phyloP scores from a whole-genome alignment of 2,329 filamentous ascomycete species.

The Stylonectria norvegica region DNA sequence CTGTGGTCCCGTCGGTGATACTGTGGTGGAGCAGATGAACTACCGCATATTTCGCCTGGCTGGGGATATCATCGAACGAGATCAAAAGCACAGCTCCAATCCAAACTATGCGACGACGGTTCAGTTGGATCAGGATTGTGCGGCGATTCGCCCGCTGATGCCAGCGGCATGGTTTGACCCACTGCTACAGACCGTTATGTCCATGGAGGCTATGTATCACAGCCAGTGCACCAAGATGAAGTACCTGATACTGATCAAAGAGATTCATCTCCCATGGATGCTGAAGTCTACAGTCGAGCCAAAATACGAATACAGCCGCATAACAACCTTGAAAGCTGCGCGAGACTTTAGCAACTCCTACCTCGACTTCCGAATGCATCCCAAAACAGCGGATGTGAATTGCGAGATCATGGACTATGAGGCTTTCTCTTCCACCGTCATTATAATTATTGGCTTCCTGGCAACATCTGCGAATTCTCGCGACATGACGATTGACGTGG shows the following conservation, averaged over 20 bases:
- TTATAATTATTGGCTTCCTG: too few relatives aligned
- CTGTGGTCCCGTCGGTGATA: background rate
- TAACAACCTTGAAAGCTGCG: too few relatives aligned
- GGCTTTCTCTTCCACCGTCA: too few relatives aligned
- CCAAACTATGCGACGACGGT: slow-evolving; percentile 35
- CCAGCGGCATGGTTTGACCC: slow-evolving; percentile 10
- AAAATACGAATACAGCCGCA: slow-evolving; percentile 37
- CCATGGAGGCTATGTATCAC: slow-evolving; percentile 8
- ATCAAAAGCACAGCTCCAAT: slow-evolving; percentile 4
- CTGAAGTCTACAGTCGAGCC: slow-evolving; percentile 35
- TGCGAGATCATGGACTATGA: too few relatives aligned
- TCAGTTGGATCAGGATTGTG: slow-evolving; percentile 33
- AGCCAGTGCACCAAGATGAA: slow-evolving; percentile 36
- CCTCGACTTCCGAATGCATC: too few relatives aligned
- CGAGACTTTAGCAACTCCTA: too few relatives aligned
- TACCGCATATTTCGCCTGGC: background rate
- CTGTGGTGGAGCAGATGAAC: too few relatives aligned
- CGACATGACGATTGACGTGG: too few relatives aligned
- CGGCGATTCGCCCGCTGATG: slow-evolving; percentile 30
- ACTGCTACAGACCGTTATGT: background rate
- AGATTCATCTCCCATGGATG: slow-evolving; percentile 47
- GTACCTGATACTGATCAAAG: slow-evolving; percentile 35
- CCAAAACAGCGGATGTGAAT: too few relatives aligned
- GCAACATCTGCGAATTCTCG: too few relatives aligned
- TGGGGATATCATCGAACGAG: slow-evolving; percentile 36